Evolutionary conservation across 2,329 filamentous ascomycete species (phyloP).

Genomic region (Microdochium nivale): DNA sequence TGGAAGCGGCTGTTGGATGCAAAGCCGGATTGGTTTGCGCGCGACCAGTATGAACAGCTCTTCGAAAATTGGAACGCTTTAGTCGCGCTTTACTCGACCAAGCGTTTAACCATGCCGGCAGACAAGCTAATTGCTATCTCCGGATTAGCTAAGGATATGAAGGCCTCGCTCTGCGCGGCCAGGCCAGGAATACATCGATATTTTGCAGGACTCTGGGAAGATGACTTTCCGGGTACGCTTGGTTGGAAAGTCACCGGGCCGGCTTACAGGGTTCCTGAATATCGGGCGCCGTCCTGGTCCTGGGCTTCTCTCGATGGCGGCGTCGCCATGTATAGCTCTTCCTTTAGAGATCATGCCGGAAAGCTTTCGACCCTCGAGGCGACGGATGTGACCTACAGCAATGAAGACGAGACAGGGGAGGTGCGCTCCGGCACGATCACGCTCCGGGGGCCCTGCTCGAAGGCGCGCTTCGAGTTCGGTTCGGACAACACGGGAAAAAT

Average conservation of each 20-base stretch:
- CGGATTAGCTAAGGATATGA: conserved; percentile 9
- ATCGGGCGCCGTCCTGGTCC: conserved; percentile 13
- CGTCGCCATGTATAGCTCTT: background rate
- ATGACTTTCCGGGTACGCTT: conserved; percentile 4
- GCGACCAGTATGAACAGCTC: conserved; percentile 2
- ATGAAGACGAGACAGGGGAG: background rate
- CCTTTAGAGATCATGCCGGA: background rate
- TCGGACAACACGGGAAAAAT: background rate
- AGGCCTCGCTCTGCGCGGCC: background rate
- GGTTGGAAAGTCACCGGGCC: conserved; percentile 4
- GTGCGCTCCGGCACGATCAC: background rate
- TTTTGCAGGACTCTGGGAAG: conserved; percentile 8
- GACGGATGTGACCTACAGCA: background rate
- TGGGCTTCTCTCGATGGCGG: conserved; percentile 11
- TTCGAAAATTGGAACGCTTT: background rate
- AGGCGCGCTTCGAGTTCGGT: too few relatives aligned
- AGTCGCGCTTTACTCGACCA: conserved; percentile 4
- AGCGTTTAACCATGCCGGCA: conserved; percentile 4
- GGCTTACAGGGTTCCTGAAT: background rate
- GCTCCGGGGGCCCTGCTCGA: background rate
- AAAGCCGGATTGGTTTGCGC: too few relatives aligned
- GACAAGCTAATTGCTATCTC: conserved; percentile 13
- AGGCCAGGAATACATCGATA: conserved; percentile 2
- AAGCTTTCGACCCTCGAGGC: background rate
- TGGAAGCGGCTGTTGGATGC: background rate